A percentile compares a stretch with the other conserved stretches of the same genome.
Evolutionary conservation across 164 flowering plant species (phyloP).

Genomic region (Vitis cinerea): DNA sequence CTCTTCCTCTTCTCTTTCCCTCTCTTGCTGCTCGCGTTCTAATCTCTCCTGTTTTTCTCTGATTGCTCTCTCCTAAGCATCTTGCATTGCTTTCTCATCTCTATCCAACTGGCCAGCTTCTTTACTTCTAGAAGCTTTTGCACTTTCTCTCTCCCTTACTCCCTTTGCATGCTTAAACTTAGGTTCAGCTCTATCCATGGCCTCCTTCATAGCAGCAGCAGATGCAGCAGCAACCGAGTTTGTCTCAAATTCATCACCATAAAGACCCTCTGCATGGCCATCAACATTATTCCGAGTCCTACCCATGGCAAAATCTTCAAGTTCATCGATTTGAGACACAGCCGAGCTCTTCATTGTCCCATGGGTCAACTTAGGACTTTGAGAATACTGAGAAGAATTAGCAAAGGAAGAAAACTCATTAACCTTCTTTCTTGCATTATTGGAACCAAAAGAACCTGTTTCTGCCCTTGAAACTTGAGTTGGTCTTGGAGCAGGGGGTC

Average conservation of each 20-base stretch:
- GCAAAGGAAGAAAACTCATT: no score
- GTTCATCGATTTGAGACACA: constrained; percentile 40
- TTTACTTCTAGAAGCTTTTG: constrained; percentile 58
- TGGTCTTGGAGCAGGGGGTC: constrained; percentile 89
- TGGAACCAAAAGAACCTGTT: constrained; percentile 30
- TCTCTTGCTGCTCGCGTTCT: constrained; percentile 56
- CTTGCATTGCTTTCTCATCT: constrained; percentile 47
- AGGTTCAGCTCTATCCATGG: constrained; percentile 85
- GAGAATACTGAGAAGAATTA: no score
- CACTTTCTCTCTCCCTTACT: constrained; percentile 72
- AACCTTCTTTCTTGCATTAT: no score
- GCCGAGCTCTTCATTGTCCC: no score
- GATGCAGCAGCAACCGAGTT: constrained; percentile 72
- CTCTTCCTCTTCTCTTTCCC: constrained; percentile 71
- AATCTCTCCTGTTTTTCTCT: constrained; percentile 59
- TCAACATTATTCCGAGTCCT: constrained; percentile 31
- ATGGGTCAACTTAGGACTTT: no score
- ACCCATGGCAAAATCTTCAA: constrained; percentile 80
- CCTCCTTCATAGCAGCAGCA: constrained; percentile 69
- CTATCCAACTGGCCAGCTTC: constrained; percentile 50
- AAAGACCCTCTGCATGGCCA: constrained; percentile 42
- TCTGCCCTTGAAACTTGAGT: constrained; percentile 39
- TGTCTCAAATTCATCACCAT: constrained; percentile 52
- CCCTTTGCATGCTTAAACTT: constrained; percentile 83
- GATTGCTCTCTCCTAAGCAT: constrained; percentile 47